Evolutionary conservation across 805 yeast species (phyloP).

Genomic region (Candida insectorum): DNA sequence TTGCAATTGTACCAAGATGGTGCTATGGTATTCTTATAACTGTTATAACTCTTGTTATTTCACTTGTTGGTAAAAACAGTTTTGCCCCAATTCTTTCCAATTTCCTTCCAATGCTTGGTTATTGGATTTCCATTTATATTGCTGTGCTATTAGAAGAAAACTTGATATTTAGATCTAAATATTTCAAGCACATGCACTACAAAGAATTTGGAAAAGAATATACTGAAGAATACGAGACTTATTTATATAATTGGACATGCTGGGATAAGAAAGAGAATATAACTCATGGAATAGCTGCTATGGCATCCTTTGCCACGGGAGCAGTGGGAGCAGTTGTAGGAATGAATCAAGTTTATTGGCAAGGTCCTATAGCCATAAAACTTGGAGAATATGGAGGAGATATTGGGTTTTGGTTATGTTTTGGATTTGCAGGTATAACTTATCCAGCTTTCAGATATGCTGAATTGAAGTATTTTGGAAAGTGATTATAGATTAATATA

Average conservation of each 20-base stretch:
- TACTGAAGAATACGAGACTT: slow-evolving; percentile 1
- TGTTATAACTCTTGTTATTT: slow-evolving; percentile 27
- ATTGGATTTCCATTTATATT: slow-evolving; percentile 40
- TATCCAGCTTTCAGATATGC: slow-evolving; percentile 29
- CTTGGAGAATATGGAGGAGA: slow-evolving; percentile 34
- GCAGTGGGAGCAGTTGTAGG: slow-evolving; percentile 39
- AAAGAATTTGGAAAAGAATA: slow-evolving; percentile 21
- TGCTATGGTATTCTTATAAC: slow-evolving; percentile 32
- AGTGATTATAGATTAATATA: slow-evolving; percentile 7
- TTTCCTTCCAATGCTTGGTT: slow-evolving; percentile 40
- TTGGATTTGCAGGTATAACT: slow-evolving; percentile 29
- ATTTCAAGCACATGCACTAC: slow-evolving; percentile 21
- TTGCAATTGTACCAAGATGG: slow-evolving; percentile 35
- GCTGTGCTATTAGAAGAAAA: slow-evolving; percentile 33
- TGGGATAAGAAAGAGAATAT: slow-evolving; percentile 27
- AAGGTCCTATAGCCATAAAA: slow-evolving; percentile 32
- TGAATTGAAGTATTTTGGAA: slow-evolving; percentile 27
- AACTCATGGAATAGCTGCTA: slow-evolving; percentile 34
- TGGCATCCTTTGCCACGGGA: slow-evolving; percentile 27
- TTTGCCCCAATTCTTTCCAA: slow-evolving; percentile 33
- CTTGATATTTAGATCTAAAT: slow-evolving; percentile 24
- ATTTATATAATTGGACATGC: slow-evolving; percentile 25
- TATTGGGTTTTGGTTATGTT: slow-evolving; percentile 36
- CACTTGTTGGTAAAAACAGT: slow-evolving; percentile 31
- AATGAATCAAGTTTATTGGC: slow-evolving; percentile 38